Base-by-base conservation (phyloP, 1,284 basidiomycete species). In the Stygiomarasmius scandens region DNA sequence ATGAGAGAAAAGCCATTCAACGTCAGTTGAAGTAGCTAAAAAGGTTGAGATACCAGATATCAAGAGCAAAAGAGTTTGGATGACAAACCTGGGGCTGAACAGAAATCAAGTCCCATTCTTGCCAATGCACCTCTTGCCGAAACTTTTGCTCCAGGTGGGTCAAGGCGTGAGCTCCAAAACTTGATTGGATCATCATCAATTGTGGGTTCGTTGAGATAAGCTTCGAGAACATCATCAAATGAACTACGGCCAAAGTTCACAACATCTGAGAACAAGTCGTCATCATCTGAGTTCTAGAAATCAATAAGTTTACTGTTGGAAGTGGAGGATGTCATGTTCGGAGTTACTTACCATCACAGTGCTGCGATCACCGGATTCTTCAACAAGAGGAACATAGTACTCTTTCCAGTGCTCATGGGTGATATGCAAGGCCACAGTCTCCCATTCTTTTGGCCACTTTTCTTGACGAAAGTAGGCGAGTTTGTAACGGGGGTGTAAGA, bases 381-480 rank as follows among this genome's bases (percentile, higher is more conserved):
- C 29, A 12, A 32, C 12, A 32, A 32, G 29, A 12, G 49, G 34
- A 38, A 50, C 55, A 43, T 59, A 59, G 41, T 56, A n/a, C 3
- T 41, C 44, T 12, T 50, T 16, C 60, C 58, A 61, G 16, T 53
- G 36, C 25, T 54, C 11, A 5, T 41, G 34, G 20, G 51, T 43
- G 8, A 56, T 44, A 24, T 56, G 34, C 12, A 46, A 32, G 2
- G 58, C 60, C 5, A 49, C 53, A 25, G 56, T 3, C 19, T 49
- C 56, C 60, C 60, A 61, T 2, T 54, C 51, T 10, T 38, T 29
- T 5, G 54, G 54, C 60, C 60, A 61, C 19, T 54, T 47, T 2
- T 48, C 45, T n/a, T 61, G 50, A n/a, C 23, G 24, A 23, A 61
- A 61, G 29, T 61, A 59, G 24, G 20, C 0, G n/a, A 47, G 45